Evolutionary conservation across 768 basidiomycete species (phyloP).

Genomic region (Trametes gibbosa): DNA sequence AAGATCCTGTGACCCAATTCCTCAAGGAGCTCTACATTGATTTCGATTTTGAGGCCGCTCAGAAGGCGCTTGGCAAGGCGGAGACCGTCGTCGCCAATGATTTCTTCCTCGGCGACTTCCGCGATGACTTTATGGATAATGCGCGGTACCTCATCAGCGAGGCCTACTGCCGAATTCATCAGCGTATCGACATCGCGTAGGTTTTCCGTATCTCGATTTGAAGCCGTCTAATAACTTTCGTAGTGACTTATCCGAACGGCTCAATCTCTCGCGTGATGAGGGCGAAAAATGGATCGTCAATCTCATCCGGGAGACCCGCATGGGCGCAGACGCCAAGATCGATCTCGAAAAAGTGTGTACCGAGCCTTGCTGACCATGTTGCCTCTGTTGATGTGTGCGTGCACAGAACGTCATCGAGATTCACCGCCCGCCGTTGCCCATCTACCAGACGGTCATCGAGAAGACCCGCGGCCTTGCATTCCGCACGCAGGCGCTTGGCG

Average conservation of each 20-base stretch:
- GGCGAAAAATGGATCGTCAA: slow-evolving; percentile 99
- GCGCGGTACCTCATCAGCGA: slow-evolving; percentile 95
- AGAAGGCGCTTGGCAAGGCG: slow-evolving; percentile 72
- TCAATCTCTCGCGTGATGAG: slow-evolving; percentile 91
- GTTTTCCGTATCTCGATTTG: slow-evolving; percentile 17
- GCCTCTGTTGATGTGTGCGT: slow-evolving; percentile 17
- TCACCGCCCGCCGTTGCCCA: slow-evolving; percentile 81
- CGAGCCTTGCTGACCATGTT: neutral
- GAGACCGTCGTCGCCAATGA: slow-evolving; percentile 86
- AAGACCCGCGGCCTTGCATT: slow-evolving; percentile 91
- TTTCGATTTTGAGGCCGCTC: slow-evolving; percentile 95
- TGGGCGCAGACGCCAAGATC: slow-evolving; percentile 97
- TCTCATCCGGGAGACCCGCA: slow-evolving; percentile 94
- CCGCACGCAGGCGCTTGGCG: slow-evolving; percentile 86
- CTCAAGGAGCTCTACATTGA: slow-evolving; percentile 91
- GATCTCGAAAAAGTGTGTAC: slow-evolving; percentile 85
- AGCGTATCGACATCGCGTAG: slow-evolving; percentile 83
- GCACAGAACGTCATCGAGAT: slow-evolving; percentile 95
- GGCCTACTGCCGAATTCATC: slow-evolving; percentile 97
- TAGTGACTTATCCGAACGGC: slow-evolving; percentile 88
- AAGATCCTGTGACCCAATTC: slow-evolving; percentile 91
- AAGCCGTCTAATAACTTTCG: neutral
- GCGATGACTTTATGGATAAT: slow-evolving; percentile 94
- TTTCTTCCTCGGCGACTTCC: slow-evolving; percentile 90
- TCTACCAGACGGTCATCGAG: slow-evolving; percentile 93